Conservation (phyloP, 140 eudicot species). For the Anethum foeniculum region DNA sequence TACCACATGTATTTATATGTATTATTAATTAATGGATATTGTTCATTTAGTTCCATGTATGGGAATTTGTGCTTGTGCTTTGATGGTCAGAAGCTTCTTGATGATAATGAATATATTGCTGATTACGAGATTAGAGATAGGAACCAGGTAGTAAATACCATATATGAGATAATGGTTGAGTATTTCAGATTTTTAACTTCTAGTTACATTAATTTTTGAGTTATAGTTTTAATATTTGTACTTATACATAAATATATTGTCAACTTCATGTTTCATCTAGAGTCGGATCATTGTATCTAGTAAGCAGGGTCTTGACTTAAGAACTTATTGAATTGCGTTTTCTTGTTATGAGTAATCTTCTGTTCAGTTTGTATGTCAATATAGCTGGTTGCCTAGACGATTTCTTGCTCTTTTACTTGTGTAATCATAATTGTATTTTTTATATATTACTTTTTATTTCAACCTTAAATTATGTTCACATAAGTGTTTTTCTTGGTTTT, state of each 20-base stretch:
- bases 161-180: background rate
- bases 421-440: background rate
- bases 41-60: constrained; percentile 49
- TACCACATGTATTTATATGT: background rate
- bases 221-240: background rate
- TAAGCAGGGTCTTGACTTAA: background rate
- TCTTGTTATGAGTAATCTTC: background rate
- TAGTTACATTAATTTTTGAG: background rate
- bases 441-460: background rate
- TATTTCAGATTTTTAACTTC: background rate
- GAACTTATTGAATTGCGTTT: background rate
- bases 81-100: constrained; percentile 54
- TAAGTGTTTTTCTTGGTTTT: constrained; percentile 6
- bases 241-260: background rate
- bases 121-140: constrained; percentile 57
- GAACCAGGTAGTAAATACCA: constrained; percentile 42
- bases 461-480: background rate
- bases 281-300: background rate
- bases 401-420: background rate
- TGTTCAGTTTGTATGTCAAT: background rate
- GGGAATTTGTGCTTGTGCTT: constrained; percentile 75
- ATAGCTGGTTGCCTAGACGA: background rate
- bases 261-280: background rate
- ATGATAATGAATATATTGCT: constrained; percentile 37
- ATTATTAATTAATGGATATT: background rate